These are phyloP conservation scores for Priceomyces medius DNA, from an alignment of 805 yeast species.

Conservation along the genomic window DNA sequence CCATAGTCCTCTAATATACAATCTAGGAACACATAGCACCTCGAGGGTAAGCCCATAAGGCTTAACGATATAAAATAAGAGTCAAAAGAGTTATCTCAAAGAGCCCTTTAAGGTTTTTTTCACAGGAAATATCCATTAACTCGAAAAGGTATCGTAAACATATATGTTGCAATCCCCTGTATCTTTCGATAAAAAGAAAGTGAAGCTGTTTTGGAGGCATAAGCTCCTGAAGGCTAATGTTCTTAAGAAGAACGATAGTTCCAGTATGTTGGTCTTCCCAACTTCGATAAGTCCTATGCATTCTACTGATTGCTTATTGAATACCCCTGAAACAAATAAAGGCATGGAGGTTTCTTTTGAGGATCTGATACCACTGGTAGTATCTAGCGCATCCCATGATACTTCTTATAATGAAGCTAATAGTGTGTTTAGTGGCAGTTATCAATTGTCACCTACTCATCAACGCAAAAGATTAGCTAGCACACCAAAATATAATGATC, in stretches of 20 bases:
- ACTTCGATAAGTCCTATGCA: slow-evolving; percentile 2
- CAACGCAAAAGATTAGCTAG: neutral
- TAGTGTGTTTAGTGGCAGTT: slow-evolving; percentile 3
- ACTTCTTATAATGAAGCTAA: neutral
- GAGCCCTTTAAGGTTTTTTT: too few relatives aligned
- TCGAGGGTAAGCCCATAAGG: too few relatives aligned
- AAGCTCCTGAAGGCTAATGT: slow-evolving; percentile 1
- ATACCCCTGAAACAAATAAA: neutral
- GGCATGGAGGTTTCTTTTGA: neutral
- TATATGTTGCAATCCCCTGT: neutral
- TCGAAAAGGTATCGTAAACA: too few relatives aligned
- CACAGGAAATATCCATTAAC: too few relatives aligned
- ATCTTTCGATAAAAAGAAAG: neutral
- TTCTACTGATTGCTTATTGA: neutral
- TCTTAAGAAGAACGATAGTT: neutral
- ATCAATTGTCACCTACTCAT: neutral
- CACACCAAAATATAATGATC: neutral
- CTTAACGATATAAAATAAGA: too few relatives aligned
- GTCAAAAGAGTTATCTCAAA: too few relatives aligned
- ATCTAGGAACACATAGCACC: too few relatives aligned
- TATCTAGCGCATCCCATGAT: neutral
- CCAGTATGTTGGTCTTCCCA: neutral
- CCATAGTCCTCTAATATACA: too few relatives aligned
- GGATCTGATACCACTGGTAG: neutral
- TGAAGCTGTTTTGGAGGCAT: neutral